phyloP scores from a whole-genome alignment of 1,284 basidiomycete genomes.

The Anthracocystis panici-leucophaei region DNA sequence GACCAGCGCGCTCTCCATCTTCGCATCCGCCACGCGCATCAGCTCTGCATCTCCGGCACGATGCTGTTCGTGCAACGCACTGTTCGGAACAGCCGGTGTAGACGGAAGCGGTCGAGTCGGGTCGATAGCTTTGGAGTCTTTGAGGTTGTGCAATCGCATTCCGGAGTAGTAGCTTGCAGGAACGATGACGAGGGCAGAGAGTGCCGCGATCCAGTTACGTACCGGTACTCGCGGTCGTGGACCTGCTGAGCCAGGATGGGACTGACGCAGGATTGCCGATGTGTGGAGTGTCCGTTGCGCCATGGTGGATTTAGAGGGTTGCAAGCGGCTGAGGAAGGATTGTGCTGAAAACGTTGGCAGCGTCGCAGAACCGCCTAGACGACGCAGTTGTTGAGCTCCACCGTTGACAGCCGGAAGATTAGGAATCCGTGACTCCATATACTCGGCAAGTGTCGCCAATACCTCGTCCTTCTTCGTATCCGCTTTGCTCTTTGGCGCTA shows the following conservation, averaged over 20 bases:
- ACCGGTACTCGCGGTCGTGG: constrained; percentile 11
- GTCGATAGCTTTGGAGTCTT: constrained; percentile 21
- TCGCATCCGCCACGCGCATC: constrained; percentile 4
- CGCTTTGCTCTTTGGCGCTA: constrained; percentile 20
- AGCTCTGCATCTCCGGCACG: not conserved
- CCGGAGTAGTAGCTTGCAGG: constrained; percentile 44
- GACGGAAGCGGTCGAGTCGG: constrained; percentile 14
- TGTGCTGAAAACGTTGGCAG: constrained; percentile 1
- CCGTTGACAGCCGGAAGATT: not conserved
- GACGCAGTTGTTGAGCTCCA: constrained; percentile 20
- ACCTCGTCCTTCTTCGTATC: constrained; percentile 20
- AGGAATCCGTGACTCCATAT: constrained; percentile 21
- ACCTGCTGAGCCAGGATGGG: not conserved
- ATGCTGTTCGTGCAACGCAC: constrained; percentile 14
- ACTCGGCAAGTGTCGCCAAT: constrained; percentile 16
- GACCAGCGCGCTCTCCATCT: not conserved
- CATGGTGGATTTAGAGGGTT: not conserved
- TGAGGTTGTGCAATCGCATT: constrained; percentile 35
- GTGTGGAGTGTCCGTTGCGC: constrained; percentile 13
- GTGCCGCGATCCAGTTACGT: constrained; percentile 50
- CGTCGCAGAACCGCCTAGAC: not conserved
- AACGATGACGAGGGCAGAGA: constrained; percentile 40
- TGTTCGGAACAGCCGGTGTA: constrained; percentile 6
- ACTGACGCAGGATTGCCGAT: constrained; percentile 3
- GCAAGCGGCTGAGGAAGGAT: constrained; percentile 12